These are phyloP conservation scores for Kernera saxatilis DNA, from an alignment of 345 rosid species.

Conservation along the genomic window DNA sequence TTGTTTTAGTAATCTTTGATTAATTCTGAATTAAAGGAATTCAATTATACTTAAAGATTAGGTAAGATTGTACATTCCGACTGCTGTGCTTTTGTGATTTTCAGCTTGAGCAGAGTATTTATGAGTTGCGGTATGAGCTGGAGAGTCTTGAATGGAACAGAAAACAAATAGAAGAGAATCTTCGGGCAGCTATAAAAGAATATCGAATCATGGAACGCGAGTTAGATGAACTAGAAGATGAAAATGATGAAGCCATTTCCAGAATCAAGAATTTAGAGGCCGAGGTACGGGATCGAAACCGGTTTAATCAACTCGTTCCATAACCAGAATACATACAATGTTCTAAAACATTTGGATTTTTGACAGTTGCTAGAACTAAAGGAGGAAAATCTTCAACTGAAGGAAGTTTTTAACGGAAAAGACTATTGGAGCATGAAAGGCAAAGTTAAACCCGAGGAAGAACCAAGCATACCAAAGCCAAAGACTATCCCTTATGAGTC, in stretches of 20 bases:
- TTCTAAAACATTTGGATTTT: background rate
- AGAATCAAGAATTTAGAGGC: slow-evolving; percentile 49
- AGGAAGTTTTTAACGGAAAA: slow-evolving; percentile 39
- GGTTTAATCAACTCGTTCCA: background rate
- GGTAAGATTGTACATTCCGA: no score
- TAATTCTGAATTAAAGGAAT: no score
- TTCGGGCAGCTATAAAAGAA: slow-evolving; percentile 46
- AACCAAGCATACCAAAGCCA: background rate
- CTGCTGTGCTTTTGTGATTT: no score
- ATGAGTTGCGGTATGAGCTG: slow-evolving; percentile 47
- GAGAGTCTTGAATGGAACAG: slow-evolving; percentile 50
- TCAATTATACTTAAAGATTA: no score
- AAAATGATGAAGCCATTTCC: slow-evolving; percentile 48
- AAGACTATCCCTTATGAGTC: slow-evolving; percentile 16
- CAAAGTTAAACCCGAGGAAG: slow-evolving; percentile 19
- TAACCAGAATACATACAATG: background rate
- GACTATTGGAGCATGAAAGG: slow-evolving; percentile 29
- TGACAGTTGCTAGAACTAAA: slow-evolving; percentile 49
- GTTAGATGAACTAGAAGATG: slow-evolving; percentile 64
- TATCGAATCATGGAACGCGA: slow-evolving; percentile 46
- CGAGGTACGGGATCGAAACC: slow-evolving; percentile 46
- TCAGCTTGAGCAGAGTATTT: slow-evolving; percentile 63
- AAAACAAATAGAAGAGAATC: slow-evolving; percentile 50
- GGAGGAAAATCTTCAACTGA: slow-evolving; percentile 49
- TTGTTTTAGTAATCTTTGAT: background rate